Base-by-base conservation (phyloP, 345 rosid genomes). In the Psidium guajava region DNA sequence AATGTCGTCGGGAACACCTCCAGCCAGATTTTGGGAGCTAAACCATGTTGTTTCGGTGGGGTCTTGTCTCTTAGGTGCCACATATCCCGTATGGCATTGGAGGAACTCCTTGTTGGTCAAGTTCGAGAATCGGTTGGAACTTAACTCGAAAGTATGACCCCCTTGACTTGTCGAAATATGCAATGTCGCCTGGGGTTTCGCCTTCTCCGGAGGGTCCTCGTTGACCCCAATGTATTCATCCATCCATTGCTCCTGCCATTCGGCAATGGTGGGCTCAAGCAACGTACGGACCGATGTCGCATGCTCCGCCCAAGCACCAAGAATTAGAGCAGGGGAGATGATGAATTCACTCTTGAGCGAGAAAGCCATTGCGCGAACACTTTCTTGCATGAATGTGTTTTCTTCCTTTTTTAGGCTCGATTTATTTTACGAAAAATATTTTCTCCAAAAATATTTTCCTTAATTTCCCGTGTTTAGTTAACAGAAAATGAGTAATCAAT, bases 121-220 rank as follows among this genome's bases (percentile, higher is more conserved):
- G 52, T 92, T 92, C 0, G 87, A 88, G 80, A 92, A 90, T 54
- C 44, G 81, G 22, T 90, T 91, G 59, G 90, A 8, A 40, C 88
- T 54, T 11, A 91, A 84, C 87, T 87, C 83, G 85, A 89, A 92
- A 49, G 87, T 40, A n/a, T 40, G 58, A 5, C 81, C 36, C 36
- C 36, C 36, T 18, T 83, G 49, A 87, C 3, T 80, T 54, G 57
- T 90, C 91, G 40, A 88, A 84, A 3, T 86, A 84, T 28, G 84
- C 91, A 28, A 89, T 85, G 54, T 88, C 54, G 82, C 27, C 80
- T 81, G 84, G 2, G 91, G 86, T 87, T 47, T 84, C 47, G 85
- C 58, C 82, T 86, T 91, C 89, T 89, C 91, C 2, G 64, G 61
- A 2, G 5, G 84, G n/a, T 85, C 82, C 44, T 81, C 52, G n/a